Base-by-base conservation (phyloP, 202 grass and related monocot species). In the Carex arenaria region DNA sequence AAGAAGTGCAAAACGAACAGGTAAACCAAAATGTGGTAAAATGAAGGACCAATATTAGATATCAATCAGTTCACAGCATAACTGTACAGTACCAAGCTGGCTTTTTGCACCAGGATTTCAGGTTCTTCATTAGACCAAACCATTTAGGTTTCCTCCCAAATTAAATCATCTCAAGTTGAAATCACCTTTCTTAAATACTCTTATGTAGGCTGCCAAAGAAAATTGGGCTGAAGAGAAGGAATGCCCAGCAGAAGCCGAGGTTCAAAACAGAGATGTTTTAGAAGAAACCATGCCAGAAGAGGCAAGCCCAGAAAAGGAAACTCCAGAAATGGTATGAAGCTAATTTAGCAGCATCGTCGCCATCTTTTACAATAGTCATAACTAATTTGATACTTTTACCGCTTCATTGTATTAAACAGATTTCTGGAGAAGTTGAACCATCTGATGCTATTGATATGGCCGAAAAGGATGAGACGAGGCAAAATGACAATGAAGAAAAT, bases 251-350 rank as follows among this genome's bases (percentile, higher is more conserved):
- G 43, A 72, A 49, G 19, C 69, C 12, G 69, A 20, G 1, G 43
- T 72, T 22, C 42, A 72, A 72, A 72, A 47, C 14, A 72, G 19
- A 45, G 69, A 72, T 72, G 42, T 47, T 4, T 13, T 42, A 51
- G 69, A 51, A 72, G 69, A 51, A 49, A 26, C 19, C 43, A 7
- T 72, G 42, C 69, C 69, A 51, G 69, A 72, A 72, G 19, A 72
- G 69, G 69, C 34, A 60, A 45, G 32, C 26, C 15, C 14, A 80
- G 78, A 45, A 80, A 47, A 63, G 34, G 34, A 64, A 32, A 43
- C 78, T 80, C 40, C 18, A 80, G 52, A 61, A 79, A 79, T 59
- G 75, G 75, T 79, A 79, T 60, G 32, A 36, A 79, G 3, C 28
- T 79, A 42, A 49, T 12, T 49, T 49, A 49, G 45, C 11, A 49